Percentiles rank a stretch among this genome's conserved stretches.
phyloP scores from a whole-genome alignment of 2,329 filamentous ascomycete species.

The Sporothrix curviconia region DNA sequence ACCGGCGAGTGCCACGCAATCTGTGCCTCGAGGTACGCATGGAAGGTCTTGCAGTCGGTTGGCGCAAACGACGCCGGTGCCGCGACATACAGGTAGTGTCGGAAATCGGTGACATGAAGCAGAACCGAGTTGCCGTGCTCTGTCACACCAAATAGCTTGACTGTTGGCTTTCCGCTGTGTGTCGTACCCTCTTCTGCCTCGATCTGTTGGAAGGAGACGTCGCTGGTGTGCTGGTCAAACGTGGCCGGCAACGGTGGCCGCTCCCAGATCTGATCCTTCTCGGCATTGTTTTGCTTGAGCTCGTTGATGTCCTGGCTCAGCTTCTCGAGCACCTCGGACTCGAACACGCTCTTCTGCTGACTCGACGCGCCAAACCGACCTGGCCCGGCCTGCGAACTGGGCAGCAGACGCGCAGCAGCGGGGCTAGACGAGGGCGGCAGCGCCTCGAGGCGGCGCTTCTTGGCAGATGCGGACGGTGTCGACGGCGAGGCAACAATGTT shows the following conservation, averaged over 20 bases:
- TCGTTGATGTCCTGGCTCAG: slow-evolving; percentile 87
- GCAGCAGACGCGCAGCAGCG: slow-evolving; percentile 50
- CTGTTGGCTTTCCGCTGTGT: slow-evolving; percentile 64
- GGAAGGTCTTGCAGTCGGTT: slow-evolving; percentile 71
- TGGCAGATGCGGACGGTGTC: slow-evolving; percentile 50
- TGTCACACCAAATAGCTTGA: slow-evolving; percentile 93
- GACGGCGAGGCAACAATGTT: slow-evolving; percentile 53
- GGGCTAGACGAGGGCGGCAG: slow-evolving; percentile 49
- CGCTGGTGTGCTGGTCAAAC: slow-evolving; percentile 54
- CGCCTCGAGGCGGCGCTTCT: slow-evolving; percentile 77
- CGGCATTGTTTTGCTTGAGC: slow-evolving; percentile 77
- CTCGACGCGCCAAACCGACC: slow-evolving; percentile 59
- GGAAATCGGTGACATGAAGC: slow-evolving; percentile 90
- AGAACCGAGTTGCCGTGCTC: slow-evolving; percentile 80
- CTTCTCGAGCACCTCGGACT: slow-evolving; percentile 90
- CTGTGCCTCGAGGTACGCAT: slow-evolving; percentile 71
- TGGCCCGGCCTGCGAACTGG: slow-evolving; percentile 57
- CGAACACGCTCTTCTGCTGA: slow-evolving; percentile 84
- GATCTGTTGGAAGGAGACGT: slow-evolving; percentile 88
- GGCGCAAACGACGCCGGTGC: slow-evolving; percentile 77
- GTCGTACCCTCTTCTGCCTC: slow-evolving; percentile 87
- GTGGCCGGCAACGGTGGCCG: slow-evolving; percentile 45
- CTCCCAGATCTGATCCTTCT: slow-evolving; percentile 91
- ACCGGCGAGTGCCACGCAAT: slow-evolving; percentile 61
- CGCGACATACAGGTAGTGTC: slow-evolving; percentile 90